Evolutionary conservation across 768 basidiomycete species (phyloP), one percentile per base, ranked within the genome.

Genomic region (Mycena latifolia): DNA sequence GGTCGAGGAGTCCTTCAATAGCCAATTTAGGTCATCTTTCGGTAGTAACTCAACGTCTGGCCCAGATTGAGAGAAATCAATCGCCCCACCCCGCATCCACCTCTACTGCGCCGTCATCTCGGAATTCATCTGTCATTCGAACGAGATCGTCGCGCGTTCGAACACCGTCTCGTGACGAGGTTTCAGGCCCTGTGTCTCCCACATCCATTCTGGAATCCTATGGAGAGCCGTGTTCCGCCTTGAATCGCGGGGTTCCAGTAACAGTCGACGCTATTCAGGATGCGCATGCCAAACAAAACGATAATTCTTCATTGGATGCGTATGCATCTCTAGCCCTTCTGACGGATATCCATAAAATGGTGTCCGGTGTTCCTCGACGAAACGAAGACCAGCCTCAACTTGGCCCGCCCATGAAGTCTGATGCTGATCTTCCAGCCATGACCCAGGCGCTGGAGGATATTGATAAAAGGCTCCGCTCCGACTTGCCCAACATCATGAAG

Each of bases 21-120:
- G 77, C 84, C 28, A 88, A 90, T 62, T 81, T 92, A 18, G 85
- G 82, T 63, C 82, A 83, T 59, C 75, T 86, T 41, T 91, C 89
- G 9, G 84, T 92, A 25, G 91, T 92, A 50, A 86, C 85, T 64
- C 86, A 89, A 67, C 87, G 91, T 37, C 81, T 91, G 17, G 87
- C 88, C 12, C 84, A 91, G 69, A 85, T 92, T 14, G 84, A 89
- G 70, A 71, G 74, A 29, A 77, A 65, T 28, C 77, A 79, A 50
- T 65, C 68, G 58, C 53, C 67, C 24, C 60, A 63, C 9, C 65
- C 69, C 54, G 57, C 62, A 5, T 63, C 71, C 24, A 55, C 45
- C 47, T 65, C 69, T 28, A 61, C 69, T 29, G 31, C 45, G 47
- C 33, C 25, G 17, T 20, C 53, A 3, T 35, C 35, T 31, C 53